Base-by-base conservation (phyloP, 208 protist species). In the Crithidia brevicula region DNA sequence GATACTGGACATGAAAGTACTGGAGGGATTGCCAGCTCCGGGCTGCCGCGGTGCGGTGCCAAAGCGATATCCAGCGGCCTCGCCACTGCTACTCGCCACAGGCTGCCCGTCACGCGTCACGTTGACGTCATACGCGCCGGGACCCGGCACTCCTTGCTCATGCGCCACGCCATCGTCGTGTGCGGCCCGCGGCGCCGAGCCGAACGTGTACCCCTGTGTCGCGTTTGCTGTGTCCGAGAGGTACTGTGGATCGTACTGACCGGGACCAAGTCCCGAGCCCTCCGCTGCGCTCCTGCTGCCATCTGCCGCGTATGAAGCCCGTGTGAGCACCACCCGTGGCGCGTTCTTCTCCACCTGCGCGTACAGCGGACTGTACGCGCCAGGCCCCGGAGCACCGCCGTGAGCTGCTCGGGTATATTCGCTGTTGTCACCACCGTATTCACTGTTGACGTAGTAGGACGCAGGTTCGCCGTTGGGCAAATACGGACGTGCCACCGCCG, bases 71-170 rank as follows among this genome's bases (percentile, higher is more conserved):
- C 58, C 30, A 3, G 25, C 16, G 15, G 16, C 30, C 0, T 18
- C 30, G 7, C 22, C 58, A 18, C 11, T 36, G 18, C 43, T 43
- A 9, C 30, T 36, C n/a, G 31, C 56, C 13, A 63, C 28, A 4
- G 18, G 30, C 28, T 63, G 40, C 27, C 57, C 68, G 50, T 74
- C 59, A 36, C 59, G 57, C 22, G 59, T 61, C 40, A 67, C 22
- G 15, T 27, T 43, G 18, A 67, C 51, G 2, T 75, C 71, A 38
- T 83, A 83, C 33, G 80, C 67, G 15, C 83, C 83, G 1, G 83
- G 83, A 18, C 83, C 83, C 34, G 83, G 83, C 10, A 50, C 38
- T 13, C 33, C 40, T 5, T 11, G 40, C 3, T 4, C 4, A 20
- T 18, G 27, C 6, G 18, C n/a, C 31, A 3, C 52, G 6, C 33